Percentiles rank a stretch among this genome's conserved stretches.
These are phyloP conservation scores for Zymoseptoria pseudotritici DNA, from an alignment of 2,329 filamentous ascomycete genomes.

Conservation along the genomic window DNA sequence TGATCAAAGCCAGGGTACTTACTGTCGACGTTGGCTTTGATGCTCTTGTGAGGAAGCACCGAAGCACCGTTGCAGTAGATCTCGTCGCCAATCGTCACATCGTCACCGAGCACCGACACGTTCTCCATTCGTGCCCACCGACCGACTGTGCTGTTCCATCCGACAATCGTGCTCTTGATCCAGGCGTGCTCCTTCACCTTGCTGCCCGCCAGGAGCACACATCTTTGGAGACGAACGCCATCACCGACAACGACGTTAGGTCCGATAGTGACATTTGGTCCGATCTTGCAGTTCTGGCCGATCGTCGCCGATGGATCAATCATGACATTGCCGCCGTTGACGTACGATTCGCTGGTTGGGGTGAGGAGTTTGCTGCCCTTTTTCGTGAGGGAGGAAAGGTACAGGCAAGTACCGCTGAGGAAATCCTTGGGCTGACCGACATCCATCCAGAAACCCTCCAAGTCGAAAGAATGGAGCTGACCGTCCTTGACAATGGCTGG, in stretches of 20 bases:
- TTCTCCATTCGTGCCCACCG: conserved; percentile 96
- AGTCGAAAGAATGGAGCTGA: conserved; percentile 88
- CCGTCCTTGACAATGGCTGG: conserved; percentile 84
- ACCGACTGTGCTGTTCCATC: conserved; percentile 95
- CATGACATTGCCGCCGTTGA: conserved; percentile 90
- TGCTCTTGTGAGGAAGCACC: conserved; percentile 94
- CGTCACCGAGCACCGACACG: conserved; percentile 93
- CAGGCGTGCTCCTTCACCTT: conserved; percentile 98
- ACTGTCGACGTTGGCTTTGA: conserved; percentile 94
- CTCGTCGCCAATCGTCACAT: conserved; percentile 95
- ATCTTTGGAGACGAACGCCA: conserved; percentile 87
- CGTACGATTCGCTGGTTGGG: conserved; percentile 62
- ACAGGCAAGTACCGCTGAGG: conserved; percentile 89
- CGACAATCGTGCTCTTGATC: conserved; percentile 97
- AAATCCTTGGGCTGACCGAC: conserved; percentile 98
- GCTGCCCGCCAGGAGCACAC: conserved; percentile 77
- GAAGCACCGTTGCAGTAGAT: conserved; percentile 92
- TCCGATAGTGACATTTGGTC: conserved; percentile 92
- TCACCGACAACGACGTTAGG: conserved; percentile 88
- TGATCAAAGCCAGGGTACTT: conserved; percentile 26
- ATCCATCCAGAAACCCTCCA: conserved; percentile 99
- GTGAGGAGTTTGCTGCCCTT: conserved; percentile 79
- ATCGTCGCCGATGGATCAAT: conserved; percentile 93
- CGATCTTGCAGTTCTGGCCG: conserved; percentile 96
- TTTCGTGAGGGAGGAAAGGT: conserved; percentile 87